Evolutionary conservation across 2,329 filamentous ascomycete species (phyloP).

Genomic region (Diatrype stigma): DNA sequence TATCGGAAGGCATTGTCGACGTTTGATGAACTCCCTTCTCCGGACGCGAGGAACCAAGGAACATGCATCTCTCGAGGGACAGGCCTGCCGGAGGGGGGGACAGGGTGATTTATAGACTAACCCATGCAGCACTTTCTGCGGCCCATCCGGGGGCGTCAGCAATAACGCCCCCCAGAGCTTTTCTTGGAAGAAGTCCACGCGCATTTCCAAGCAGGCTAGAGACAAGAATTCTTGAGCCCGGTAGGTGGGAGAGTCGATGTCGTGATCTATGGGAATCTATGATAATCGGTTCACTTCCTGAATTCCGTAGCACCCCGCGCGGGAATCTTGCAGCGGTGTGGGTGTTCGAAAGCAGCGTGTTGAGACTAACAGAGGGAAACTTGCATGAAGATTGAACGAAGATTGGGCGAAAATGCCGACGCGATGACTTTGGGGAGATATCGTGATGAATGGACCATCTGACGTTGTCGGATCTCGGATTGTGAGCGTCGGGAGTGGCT

Average conservation of each 20-base stretch:
- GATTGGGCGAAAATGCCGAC: not conserved
- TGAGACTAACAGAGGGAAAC: not conserved
- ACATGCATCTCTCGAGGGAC: not conserved
- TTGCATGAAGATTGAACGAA: not conserved
- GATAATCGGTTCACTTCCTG: not conserved
- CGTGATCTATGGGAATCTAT: not conserved
- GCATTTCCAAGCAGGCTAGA: not conserved
- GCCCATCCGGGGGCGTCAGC: not conserved
- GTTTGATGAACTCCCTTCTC: not conserved
- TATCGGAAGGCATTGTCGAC: conserved; percentile 11
- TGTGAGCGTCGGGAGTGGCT: not conserved
- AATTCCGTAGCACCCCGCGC: not conserved
- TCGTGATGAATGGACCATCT: not conserved
- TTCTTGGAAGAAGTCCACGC: not conserved
- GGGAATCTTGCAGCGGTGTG: not conserved
- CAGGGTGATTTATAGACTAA: not conserved
- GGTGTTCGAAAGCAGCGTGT: not conserved
- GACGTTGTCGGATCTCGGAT: not conserved
- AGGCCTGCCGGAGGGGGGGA: not conserved
- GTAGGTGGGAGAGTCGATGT: not conserved
- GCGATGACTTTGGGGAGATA: not conserved
- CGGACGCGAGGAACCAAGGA: not conserved
- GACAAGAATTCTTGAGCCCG: not conserved
- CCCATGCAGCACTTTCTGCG: not conserved
- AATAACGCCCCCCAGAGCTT: not conserved